A percentile compares a stretch with the other conserved stretches of the same genome.
These are phyloP conservation scores for Calycina herbarum DNA, from an alignment of 2,329 filamentous ascomycete species.

Conservation along the genomic window DNA sequence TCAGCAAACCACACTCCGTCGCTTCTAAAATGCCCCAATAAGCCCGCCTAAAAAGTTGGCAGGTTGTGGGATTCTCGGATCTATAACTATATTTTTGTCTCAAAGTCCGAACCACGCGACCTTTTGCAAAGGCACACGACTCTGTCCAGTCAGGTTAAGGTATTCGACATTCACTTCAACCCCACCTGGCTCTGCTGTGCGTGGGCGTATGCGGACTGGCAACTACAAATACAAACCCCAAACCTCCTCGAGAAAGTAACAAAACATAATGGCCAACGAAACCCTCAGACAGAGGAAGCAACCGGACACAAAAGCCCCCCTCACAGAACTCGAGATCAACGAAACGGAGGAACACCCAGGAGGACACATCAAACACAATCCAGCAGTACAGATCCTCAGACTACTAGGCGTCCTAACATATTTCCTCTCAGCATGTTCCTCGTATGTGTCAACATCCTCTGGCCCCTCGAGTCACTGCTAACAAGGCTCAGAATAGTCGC, in stretches of 20 bases:
- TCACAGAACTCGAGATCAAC: constrained; percentile 6
- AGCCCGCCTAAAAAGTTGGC: too few species aligned
- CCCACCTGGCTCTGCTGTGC: neutral
- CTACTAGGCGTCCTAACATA: constrained; percentile 33
- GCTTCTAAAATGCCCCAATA: too few species aligned
- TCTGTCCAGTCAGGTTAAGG: constrained; percentile 9
- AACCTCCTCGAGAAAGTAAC: neutral
- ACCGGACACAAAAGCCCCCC: neutral
- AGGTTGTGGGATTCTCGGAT: too few species aligned
- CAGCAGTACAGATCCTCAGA: constrained; percentile 31
- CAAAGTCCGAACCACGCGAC: constrained; percentile 16
- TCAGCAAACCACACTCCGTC: neutral
- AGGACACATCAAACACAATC: constrained; percentile 37
- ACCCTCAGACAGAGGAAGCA: constrained; percentile 32
- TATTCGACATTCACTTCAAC: neutral
- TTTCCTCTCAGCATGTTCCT: constrained; percentile 32
- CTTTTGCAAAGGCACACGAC: constrained; percentile 24
- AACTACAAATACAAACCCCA: neutral
- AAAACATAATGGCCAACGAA: constrained; percentile 27
- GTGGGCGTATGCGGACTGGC: neutral
- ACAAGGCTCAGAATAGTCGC: constrained; percentile 56
- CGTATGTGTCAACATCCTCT: constrained; percentile 29
- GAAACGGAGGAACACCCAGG: constrained; percentile 34
- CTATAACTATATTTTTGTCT: too few species aligned
- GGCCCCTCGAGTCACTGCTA: constrained; percentile 16